phyloP scores from a whole-genome alignment of 371 early-diverging fungal genomes.

The Mucor saturninus region DNA sequence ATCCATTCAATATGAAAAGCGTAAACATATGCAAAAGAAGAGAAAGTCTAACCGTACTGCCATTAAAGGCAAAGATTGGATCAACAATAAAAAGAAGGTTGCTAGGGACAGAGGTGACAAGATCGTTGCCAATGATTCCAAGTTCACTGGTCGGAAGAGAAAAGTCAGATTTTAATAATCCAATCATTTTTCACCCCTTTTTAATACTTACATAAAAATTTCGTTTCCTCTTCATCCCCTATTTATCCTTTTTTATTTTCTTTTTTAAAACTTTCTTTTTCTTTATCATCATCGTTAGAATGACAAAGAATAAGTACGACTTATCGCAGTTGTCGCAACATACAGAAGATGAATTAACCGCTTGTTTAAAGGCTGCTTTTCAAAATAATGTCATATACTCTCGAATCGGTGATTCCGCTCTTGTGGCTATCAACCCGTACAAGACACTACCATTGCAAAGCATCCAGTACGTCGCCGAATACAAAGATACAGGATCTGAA shows the following conservation, averaged over 20 bases:
- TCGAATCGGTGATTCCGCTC: constrained; percentile 64
- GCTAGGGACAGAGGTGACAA: constrained; percentile 84
- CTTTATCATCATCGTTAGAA: constrained; percentile 2
- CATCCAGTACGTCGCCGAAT: constrained; percentile 77
- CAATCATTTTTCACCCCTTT: constrained; percentile 7
- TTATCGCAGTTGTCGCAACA: constrained; percentile 12
- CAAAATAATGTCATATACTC: constrained; percentile 65
- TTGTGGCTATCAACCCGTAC: constrained; percentile 67
- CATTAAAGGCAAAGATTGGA: constrained; percentile 90
- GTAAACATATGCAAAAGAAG: constrained; percentile 42
- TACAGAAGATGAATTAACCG: constrained; percentile 25
- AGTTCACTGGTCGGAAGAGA: constrained; percentile 95
- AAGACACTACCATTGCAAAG: constrained; percentile 45
- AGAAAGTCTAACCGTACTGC: constrained; percentile 59
- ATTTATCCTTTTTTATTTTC: constrained; percentile 8
- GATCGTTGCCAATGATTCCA: constrained; percentile 88
- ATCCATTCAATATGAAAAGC: constrained; percentile 44
- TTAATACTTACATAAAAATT: constrained; percentile 4
- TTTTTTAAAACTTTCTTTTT: neutral
- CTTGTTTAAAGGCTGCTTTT: constrained; percentile 31
- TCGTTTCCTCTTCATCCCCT: neutral
- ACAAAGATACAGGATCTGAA: constrained; percentile 71
- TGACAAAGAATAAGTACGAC: constrained; percentile 14
- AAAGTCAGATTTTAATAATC: constrained; percentile 73
- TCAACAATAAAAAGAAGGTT: constrained; percentile 90